Evolutionary conservation across 106 monocot species (phyloP).

Genomic region (Gastrodia elata): DNA sequence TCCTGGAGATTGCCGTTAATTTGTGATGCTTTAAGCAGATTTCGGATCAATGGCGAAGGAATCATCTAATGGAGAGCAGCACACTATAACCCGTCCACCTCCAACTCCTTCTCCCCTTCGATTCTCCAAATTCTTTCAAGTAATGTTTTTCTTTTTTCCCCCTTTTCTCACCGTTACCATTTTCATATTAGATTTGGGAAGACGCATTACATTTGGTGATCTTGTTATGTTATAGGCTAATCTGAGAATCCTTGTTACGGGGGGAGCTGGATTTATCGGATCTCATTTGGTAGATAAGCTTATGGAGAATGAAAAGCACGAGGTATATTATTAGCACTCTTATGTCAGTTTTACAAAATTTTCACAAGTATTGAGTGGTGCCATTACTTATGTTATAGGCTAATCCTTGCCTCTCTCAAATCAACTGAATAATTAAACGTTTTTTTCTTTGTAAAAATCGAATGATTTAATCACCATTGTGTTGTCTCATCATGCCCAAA

Average conservation of each 20-base stretch:
- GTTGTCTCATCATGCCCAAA: background rate
- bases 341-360: background rate
- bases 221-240: conserved; percentile 39
- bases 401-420: background rate
- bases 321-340: conserved; percentile 26
- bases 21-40: conserved; percentile 9
- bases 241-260: conserved; percentile 60
- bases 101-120: conserved; percentile 51
- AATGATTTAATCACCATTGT: background rate
- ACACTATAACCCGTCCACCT: conserved; percentile 26
- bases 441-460: background rate
- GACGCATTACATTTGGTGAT: conserved; percentile 2
- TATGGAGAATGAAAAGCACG: conserved; percentile 84
- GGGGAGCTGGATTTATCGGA: conserved; percentile 78
- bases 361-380: background rate
- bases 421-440: background rate
- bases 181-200: background rate
- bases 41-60: conserved; percentile 51
- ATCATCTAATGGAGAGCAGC: conserved; percentile 34
- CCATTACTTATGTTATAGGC: background rate
- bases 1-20: conserved; percentile 3
- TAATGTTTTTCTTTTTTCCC: background rate
- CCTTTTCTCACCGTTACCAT: background rate
- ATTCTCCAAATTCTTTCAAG: conserved; percentile 62
- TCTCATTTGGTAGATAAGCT: conserved; percentile 78